phyloP scores from a whole-genome alignment of 305 asterid genomes.

The Fraxinus velutina region DNA sequence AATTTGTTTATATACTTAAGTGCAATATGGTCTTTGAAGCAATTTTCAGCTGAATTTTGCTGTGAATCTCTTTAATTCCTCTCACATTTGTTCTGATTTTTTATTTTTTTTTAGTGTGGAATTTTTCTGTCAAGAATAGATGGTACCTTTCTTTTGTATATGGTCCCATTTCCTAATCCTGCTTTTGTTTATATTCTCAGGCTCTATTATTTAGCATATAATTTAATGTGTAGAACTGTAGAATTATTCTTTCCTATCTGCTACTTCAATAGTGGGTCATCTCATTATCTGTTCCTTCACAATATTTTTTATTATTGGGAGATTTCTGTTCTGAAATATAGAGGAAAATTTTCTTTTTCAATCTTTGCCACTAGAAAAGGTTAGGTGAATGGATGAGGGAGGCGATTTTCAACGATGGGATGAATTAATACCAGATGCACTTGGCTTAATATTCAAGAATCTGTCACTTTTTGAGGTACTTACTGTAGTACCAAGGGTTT shows the following conservation, averaged over 20 bases:
- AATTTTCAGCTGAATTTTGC: not conserved
- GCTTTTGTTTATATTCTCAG: not conserved
- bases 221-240: not conserved
- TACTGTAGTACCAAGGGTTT: conserved; percentile 75
- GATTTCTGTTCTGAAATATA: not conserved
- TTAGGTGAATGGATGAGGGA: conserved; percentile 46
- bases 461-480: conserved; percentile 60
- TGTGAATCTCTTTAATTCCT: not conserved
- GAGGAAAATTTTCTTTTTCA: not conserved
- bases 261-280: not conserved
- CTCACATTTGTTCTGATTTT: not conserved
- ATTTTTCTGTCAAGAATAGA: not conserved
- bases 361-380: conserved; percentile 2
- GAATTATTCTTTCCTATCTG: not conserved
- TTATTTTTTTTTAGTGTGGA: not conserved
- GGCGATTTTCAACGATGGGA: conserved; percentile 54
- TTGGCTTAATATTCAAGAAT: conserved; percentile 73
- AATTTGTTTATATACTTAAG: not conserved
- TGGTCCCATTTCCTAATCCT: not conserved
- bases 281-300: not conserved
- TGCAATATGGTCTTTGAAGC: not conserved
- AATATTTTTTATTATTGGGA: not conserved
- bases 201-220: not conserved
- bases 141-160: not conserved
- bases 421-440: conserved; percentile 76